Conservation (phyloP, 306 rosid genomes). For the Ormosia emarginata region DNA sequence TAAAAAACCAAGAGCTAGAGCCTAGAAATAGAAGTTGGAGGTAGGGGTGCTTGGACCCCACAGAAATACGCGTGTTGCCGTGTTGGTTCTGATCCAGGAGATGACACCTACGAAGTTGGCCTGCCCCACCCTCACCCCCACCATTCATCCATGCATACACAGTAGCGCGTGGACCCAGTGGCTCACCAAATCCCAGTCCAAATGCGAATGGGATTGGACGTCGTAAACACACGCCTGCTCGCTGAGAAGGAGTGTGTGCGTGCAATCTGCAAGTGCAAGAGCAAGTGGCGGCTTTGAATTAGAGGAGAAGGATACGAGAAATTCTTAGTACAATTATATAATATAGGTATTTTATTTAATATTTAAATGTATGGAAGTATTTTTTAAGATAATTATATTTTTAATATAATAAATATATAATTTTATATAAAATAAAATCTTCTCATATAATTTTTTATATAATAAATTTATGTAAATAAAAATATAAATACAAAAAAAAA, state of each 20-base stretch:
- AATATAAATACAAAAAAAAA: too few species aligned
- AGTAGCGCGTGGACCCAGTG: neutral
- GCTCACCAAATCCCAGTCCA: neutral
- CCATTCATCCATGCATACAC: neutral
- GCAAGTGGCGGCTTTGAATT: constrained; percentile 23
- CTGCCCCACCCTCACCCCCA: neutral
- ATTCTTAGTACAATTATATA: too few species aligned
- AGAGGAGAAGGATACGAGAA: too few species aligned
- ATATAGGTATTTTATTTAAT: too few species aligned
- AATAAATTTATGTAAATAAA: too few species aligned
- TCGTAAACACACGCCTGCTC: neutral
- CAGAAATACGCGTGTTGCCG: neutral
- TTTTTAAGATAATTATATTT: too few species aligned
- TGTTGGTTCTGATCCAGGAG: neutral
- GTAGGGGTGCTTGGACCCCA: neutral
- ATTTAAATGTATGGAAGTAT: too few species aligned
- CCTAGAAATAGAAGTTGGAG: too few species aligned
- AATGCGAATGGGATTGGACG: neutral
- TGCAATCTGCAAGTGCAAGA: neutral
- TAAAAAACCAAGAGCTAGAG: too few species aligned
- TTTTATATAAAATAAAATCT: too few species aligned
- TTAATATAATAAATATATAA: too few species aligned
- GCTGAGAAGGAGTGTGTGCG: neutral
- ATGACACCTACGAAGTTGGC: neutral
- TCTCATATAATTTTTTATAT: too few species aligned